Evolutionary conservation across 2,329 filamentous ascomycete genomes (phyloP).

Genomic region (Penicillium glabrum): DNA sequence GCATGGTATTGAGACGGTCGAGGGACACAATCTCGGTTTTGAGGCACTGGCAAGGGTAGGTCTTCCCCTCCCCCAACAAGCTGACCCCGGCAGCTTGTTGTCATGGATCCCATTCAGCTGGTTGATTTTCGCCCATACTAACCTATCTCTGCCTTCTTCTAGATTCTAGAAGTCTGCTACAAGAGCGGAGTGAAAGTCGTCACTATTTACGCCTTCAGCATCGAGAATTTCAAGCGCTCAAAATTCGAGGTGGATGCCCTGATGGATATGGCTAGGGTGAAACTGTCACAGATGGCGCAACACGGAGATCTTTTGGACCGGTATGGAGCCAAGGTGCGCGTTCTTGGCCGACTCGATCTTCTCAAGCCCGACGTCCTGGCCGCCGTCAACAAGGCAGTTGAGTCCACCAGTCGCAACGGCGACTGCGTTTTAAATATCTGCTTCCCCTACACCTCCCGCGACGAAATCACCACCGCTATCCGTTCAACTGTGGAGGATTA

Average conservation of each 20-base stretch:
- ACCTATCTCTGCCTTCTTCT: neutral
- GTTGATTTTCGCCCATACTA: neutral
- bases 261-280: conserved; percentile 97
- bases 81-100: neutral
- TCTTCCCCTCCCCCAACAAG: conserved; percentile 11
- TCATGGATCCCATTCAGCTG: neutral
- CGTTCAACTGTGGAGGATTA: conserved; percentile 85
- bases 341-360: conserved; percentile 80
- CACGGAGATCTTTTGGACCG: conserved; percentile 91
- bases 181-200: conserved; percentile 95
- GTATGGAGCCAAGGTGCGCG: conserved; percentile 83
- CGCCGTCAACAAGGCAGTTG: conserved; percentile 81
- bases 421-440: conserved; percentile 85
- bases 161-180: conserved; percentile 97
- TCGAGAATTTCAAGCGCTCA: conserved; percentile 97
- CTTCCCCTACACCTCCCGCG: conserved; percentile 94
- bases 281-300: conserved; percentile 85
- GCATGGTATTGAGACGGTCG: conserved; percentile 92
- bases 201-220: conserved; percentile 97
- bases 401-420: conserved; percentile 83
- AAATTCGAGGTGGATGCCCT: conserved; percentile 95
- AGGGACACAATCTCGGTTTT: conserved; percentile 94
- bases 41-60: conserved; percentile 84
- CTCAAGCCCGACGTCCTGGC: conserved; percentile 85
- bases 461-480: conserved; percentile 91